phyloP scores from a whole-genome alignment of 108 stramenopile genomes.

The Nitzschia sp. region DNA sequence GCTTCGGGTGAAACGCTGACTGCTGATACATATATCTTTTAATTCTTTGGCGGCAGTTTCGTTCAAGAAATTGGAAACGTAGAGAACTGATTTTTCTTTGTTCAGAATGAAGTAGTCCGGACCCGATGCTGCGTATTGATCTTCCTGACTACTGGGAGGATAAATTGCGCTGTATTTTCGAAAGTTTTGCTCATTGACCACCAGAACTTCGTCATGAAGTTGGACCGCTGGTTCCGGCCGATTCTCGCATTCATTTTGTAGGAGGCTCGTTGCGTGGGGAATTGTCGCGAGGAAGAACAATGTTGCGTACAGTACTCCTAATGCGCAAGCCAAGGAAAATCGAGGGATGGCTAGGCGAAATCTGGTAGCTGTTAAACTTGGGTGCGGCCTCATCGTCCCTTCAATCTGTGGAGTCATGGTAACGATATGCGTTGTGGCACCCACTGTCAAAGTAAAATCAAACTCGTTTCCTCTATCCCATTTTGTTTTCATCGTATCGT shows the following conservation, averaged over 20 bases:
- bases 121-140: neutral
- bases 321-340: too few species aligned
- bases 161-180: neutral
- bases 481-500: too few species aligned
- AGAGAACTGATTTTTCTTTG: slow-evolving; percentile 14
- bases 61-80: slow-evolving; percentile 24
- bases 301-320: too few species aligned
- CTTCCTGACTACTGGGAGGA: neutral
- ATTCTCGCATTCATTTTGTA: slow-evolving; percentile 1
- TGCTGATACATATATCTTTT: slow-evolving; percentile 9
- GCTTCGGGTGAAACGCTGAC: slow-evolving; percentile 12
- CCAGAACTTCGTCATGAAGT: neutral
- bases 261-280: too few species aligned
- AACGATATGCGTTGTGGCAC: too few species aligned
- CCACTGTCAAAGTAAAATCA: too few species aligned
- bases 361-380: too few species aligned
- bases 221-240: slow-evolving; percentile 2
- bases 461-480: too few species aligned
- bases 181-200: slow-evolving; percentile 9
- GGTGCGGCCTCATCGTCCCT: too few species aligned
- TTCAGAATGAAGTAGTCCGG: slow-evolving; percentile 11
- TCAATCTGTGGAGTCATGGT: too few species aligned
- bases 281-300: too few species aligned
- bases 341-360: too few species aligned
- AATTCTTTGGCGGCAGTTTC: slow-evolving; percentile 10